These are phyloP conservation scores for Emiliania huxleyi DNA, from an alignment of 78 protist species.

Conservation along the genomic window DNA sequence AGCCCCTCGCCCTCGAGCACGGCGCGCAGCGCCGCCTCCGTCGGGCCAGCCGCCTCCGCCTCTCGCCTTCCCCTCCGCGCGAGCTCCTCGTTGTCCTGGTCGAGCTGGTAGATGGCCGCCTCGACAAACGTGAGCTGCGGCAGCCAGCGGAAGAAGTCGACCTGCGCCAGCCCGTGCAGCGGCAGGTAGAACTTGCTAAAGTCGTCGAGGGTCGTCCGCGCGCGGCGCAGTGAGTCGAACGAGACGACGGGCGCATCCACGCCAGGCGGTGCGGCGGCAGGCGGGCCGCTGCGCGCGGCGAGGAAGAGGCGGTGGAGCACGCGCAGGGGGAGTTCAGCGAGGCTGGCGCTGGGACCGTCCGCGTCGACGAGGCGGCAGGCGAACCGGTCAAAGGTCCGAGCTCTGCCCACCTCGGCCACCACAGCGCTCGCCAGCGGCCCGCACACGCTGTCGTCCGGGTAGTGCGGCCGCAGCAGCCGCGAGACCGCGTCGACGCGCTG, in stretches of 20 bases:
- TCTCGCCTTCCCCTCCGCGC: background rate
- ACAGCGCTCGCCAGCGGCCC: too few species aligned
- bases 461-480: too few species aligned
- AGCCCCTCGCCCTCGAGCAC: background rate
- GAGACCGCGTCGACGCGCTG: too few species aligned
- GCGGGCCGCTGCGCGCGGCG: too few species aligned
- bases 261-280: too few species aligned
- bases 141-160: background rate
- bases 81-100: background rate
- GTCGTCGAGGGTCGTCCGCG: background rate
- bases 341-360: too few species aligned
- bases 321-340: too few species aligned
- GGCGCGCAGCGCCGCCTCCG: background rate
- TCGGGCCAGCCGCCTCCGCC: background rate
- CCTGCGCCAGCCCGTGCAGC: background rate
- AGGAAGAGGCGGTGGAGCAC: too few species aligned
- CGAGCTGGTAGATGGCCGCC: background rate
- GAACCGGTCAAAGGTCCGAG: too few species aligned
- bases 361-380: too few species aligned
- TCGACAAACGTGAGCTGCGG: background rate
- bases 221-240: background rate
- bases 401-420: too few species aligned
- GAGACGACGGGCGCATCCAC: background rate
- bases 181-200: background rate
- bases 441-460: too few species aligned